Conservation (phyloP, 352 stramenopile species). For the Pythium brachiatum region DNA sequence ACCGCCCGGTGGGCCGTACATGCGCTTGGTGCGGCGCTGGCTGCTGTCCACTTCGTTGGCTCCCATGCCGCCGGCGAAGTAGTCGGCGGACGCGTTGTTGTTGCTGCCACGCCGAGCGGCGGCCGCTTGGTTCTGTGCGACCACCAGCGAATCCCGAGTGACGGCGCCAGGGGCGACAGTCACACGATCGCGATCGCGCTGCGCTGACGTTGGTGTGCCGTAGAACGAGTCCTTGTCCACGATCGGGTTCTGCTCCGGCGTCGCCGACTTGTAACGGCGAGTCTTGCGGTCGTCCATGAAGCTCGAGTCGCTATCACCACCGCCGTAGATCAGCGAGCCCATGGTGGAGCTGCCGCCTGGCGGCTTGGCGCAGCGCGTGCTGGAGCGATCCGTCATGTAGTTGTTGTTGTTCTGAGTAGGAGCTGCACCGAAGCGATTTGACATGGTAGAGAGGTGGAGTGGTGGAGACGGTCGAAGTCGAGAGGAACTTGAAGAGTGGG, state of each 20-base stretch:
- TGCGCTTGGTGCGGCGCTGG: constrained; percentile 39
- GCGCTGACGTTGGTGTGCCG: constrained; percentile 28
- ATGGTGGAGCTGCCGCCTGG: constrained; percentile 44
- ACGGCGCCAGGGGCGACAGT: constrained; percentile 40
- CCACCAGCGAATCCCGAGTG: constrained; percentile 29
- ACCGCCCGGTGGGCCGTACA: constrained; percentile 40
- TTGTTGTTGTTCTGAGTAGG: constrained; percentile 49
- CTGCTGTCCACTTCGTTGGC: constrained; percentile 26
- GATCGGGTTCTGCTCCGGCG: constrained; percentile 38
- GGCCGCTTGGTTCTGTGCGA: constrained; percentile 20
- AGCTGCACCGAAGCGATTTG: constrained; percentile 22
- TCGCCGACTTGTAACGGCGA: constrained; percentile 35
- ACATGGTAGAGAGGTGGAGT: constrained; percentile 12
- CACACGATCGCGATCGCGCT: constrained; percentile 43
- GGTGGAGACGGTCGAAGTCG: constrained; percentile 5
- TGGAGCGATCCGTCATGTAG: constrained; percentile 39
- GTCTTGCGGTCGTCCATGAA: constrained; percentile 59
- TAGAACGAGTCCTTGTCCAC: constrained; percentile 49
- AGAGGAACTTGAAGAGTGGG: constrained; percentile 9
- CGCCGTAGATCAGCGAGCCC: constrained; percentile 50
- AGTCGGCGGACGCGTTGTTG: constrained; percentile 30
- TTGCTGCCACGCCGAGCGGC: constrained; percentile 19
- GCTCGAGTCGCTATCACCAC: constrained; percentile 24
- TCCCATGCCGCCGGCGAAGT: constrained; percentile 38
- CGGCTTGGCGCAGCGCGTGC: constrained; percentile 44